phyloP scores from a whole-genome alignment of 441 rosid species.

The Jatropha multifida region DNA sequence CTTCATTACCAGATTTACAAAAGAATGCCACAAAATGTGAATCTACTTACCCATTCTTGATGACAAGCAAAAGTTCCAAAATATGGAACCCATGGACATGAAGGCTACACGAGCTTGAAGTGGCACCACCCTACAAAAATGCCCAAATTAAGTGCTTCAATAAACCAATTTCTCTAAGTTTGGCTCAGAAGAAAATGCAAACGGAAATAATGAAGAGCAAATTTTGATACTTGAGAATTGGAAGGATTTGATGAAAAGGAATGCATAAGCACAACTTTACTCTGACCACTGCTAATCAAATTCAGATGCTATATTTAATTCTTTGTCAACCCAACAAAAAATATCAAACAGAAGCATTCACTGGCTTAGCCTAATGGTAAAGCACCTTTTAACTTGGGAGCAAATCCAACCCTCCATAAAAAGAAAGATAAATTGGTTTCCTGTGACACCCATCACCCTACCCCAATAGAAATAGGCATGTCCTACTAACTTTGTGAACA shows the following conservation, averaged over 20 bases:
- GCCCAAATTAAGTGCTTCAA: conserved; percentile 7
- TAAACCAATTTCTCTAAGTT: not conserved
- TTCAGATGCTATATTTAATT: too few species aligned
- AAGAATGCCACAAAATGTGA: not conserved
- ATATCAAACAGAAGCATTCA: too few species aligned
- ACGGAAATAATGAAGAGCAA: not conserved
- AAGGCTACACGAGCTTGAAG: conserved; percentile 94
- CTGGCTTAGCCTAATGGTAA: too few species aligned
- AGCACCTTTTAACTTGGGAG: too few species aligned
- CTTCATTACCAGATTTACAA: too few species aligned
- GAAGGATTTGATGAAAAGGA: not conserved
- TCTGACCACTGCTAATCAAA: not conserved
- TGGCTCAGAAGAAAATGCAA: not conserved
- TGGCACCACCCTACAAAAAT: conserved; percentile 67
- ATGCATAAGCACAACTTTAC: not conserved
- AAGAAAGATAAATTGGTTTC: too few species aligned
- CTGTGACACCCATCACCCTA: too few species aligned
- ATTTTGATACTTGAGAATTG: not conserved
- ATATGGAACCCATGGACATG: conserved; percentile 87
- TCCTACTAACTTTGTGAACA: too few species aligned
- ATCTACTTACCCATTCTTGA: conserved; percentile 75
- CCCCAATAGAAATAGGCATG: too few species aligned
- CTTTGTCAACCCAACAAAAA: too few species aligned
- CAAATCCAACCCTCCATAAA: not conserved
- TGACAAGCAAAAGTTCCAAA: conserved; percentile 91